Evolutionary conservation across 208 protist genomes (phyloP).

Genomic region (Trypanosoma scelopori): DNA sequence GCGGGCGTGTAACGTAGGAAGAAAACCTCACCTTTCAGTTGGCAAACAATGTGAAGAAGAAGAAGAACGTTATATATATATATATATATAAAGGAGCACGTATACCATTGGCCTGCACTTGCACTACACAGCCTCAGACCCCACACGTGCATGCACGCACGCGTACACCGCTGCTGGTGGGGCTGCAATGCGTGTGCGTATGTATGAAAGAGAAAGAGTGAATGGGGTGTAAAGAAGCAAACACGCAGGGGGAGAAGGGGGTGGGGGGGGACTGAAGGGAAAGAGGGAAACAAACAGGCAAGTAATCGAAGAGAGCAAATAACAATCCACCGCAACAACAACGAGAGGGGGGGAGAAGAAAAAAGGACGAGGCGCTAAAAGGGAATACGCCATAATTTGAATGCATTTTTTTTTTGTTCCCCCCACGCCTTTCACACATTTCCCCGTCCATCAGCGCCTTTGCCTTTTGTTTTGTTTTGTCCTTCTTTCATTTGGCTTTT

Average conservation of each 20-base stretch:
- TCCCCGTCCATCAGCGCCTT: too few relatives aligned
- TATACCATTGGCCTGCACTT: too few relatives aligned
- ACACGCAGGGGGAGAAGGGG: neutral
- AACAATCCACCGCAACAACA: neutral
- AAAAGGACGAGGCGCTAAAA: neutral
- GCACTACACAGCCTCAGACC: too few relatives aligned
- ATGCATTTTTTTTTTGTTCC: too few relatives aligned
- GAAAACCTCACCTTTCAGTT: constrained; percentile 18
- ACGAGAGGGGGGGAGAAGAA: constrained; percentile 1
- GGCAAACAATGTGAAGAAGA: constrained; percentile 3
- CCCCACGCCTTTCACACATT: too few relatives aligned
- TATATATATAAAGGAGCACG: too few relatives aligned
- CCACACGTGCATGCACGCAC: too few relatives aligned
- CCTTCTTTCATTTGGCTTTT: too few relatives aligned
- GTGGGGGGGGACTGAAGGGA: neutral
- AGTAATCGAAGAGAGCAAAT: neutral
- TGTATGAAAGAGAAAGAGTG: too few relatives aligned
- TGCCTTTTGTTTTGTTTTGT: too few relatives aligned
- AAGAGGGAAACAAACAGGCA: neutral
- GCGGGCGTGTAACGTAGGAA: constrained; percentile 13
- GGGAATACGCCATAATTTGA: too few relatives aligned
- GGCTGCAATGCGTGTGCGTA: neutral
- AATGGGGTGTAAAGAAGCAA: neutral
- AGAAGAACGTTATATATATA: too few relatives aligned
- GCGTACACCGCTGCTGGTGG: neutral